Conservation (phyloP, 495 filamentous ascomycete genomes). For the Immersiella caudata region DNA sequence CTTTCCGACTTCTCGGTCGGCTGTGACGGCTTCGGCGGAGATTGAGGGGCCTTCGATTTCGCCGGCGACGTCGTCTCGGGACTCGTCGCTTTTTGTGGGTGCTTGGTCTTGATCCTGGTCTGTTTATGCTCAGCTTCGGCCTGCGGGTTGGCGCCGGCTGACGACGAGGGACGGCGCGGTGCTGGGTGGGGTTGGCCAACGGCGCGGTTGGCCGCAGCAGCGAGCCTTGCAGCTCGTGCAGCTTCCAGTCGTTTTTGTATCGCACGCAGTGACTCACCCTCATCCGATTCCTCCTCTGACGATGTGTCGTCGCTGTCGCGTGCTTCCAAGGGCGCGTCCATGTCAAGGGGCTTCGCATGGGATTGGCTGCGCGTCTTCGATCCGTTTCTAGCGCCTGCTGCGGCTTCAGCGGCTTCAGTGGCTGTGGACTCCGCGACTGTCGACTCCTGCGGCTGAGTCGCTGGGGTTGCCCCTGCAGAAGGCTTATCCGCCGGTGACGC, state of each 20-base stretch:
- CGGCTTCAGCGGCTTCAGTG: slow-evolving; percentile 17
- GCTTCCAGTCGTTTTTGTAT: slow-evolving; percentile 1
- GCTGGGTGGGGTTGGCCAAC: background rate
- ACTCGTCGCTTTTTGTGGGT: background rate
- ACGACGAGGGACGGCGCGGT: background rate
- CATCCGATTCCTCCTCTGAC: slow-evolving; percentile 7
- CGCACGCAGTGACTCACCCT: slow-evolving; percentile 15
- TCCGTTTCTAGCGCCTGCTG: slow-evolving; percentile 4
- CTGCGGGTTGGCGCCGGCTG: background rate
- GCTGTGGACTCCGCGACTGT: background rate
- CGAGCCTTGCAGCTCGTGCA: slow-evolving; percentile 4
- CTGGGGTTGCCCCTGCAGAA: background rate
- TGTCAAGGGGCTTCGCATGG: background rate
- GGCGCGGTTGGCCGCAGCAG: background rate
- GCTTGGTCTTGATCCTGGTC: slow-evolving; percentile 1
- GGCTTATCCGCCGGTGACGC: slow-evolving; percentile 1
- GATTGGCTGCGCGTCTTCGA: background rate
- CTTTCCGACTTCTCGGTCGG: background rate
- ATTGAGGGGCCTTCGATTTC: background rate
- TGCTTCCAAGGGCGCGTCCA: slow-evolving; percentile 12
- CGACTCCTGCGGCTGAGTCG: slow-evolving; percentile 4
- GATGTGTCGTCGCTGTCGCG: slow-evolving; percentile 1
- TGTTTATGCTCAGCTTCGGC: background rate
- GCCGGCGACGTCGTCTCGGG: background rate
- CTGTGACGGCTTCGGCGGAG: background rate